Conservation (phyloP, 805 yeast species). For the Teunomyces panamensis region DNA sequence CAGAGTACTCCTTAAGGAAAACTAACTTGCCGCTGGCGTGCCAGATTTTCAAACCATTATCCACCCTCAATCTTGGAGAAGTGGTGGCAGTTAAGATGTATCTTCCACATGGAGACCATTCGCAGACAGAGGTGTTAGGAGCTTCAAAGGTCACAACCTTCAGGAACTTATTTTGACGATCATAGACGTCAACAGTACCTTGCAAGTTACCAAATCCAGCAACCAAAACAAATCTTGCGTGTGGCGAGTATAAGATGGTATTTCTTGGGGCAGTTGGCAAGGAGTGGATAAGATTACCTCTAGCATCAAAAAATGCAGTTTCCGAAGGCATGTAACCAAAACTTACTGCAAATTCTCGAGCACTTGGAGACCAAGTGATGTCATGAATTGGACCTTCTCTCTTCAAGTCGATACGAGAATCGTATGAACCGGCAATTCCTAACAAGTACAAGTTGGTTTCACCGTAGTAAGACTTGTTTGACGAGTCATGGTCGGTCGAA, state of each 20-base stretch:
- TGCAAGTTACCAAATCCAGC: constrained; percentile 98
- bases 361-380: constrained; percentile 94
- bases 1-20: constrained; percentile 75
- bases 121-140: constrained; percentile 91
- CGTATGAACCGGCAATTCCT: constrained; percentile 90
- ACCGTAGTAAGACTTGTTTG: constrained; percentile 94
- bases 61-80: constrained; percentile 94
- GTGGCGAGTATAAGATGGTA: constrained; percentile 89
- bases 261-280: constrained; percentile 87
- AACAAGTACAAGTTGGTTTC: constrained; percentile 88
- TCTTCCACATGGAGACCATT: constrained; percentile 98
- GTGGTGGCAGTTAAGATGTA: constrained; percentile 94
- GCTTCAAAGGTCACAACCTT: constrained; percentile 85
- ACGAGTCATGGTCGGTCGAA: constrained; percentile 91
- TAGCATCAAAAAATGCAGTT: constrained; percentile 89
- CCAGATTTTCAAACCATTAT: constrained; percentile 93
- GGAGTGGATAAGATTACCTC: constrained; percentile 83
- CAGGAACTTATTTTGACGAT: constrained; percentile 79
- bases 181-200: constrained; percentile 93
- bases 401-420: constrained; percentile 80
- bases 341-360: constrained; percentile 95
- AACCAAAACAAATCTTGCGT: constrained; percentile 83
- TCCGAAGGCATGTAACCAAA: constrained; percentile 98
- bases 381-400: constrained; percentile 98
- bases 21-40: constrained; percentile 82